phyloP scores from a whole-genome alignment of 2,329 filamentous ascomycete genomes.

The Neoscytalidium dimidiatum region DNA sequence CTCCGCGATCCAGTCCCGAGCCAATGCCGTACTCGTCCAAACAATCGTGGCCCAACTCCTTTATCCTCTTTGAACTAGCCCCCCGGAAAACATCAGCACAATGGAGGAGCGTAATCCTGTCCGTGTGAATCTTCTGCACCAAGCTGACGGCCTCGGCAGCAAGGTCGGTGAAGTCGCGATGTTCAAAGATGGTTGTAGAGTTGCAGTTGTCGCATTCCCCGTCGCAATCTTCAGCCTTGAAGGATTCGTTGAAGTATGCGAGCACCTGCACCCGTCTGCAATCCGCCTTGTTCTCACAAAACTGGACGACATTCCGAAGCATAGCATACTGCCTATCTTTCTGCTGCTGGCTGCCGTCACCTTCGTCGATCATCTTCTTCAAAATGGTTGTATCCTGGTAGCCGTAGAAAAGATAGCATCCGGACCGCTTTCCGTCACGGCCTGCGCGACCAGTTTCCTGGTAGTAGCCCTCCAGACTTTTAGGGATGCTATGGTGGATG shows the following conservation, averaged over 20 bases:
- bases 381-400: slow-evolving; percentile 75
- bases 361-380: slow-evolving; percentile 79
- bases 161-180: slow-evolving; percentile 74
- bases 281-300: slow-evolving; percentile 85
- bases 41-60: slow-evolving; percentile 48
- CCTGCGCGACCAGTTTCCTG: slow-evolving; percentile 96
- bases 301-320: slow-evolving; percentile 81
- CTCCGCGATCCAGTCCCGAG: slow-evolving; percentile 68
- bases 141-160: slow-evolving; percentile 71
- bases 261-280: slow-evolving; percentile 88
- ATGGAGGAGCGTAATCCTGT: slow-evolving; percentile 72
- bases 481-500: slow-evolving; percentile 88
- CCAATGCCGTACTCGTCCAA: slow-evolving; percentile 68
- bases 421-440: slow-evolving; percentile 81
- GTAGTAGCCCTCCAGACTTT: slow-evolving; percentile 96
- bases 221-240: slow-evolving; percentile 70
- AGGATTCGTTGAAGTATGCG: slow-evolving; percentile 90
- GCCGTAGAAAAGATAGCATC: slow-evolving; percentile 87
- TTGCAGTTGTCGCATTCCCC: slow-evolving; percentile 87
- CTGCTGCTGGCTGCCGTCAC: slow-evolving; percentile 58
- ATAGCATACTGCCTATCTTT: slow-evolving; percentile 83
- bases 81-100: slow-evolving; percentile 85
- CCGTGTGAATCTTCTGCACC: slow-evolving; percentile 58
- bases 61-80: slow-evolving; percentile 61
- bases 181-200: slow-evolving; percentile 69